phyloP scores from a whole-genome alignment of 495 filamentous ascomycete species.

The Aspergillus avenaceus region DNA sequence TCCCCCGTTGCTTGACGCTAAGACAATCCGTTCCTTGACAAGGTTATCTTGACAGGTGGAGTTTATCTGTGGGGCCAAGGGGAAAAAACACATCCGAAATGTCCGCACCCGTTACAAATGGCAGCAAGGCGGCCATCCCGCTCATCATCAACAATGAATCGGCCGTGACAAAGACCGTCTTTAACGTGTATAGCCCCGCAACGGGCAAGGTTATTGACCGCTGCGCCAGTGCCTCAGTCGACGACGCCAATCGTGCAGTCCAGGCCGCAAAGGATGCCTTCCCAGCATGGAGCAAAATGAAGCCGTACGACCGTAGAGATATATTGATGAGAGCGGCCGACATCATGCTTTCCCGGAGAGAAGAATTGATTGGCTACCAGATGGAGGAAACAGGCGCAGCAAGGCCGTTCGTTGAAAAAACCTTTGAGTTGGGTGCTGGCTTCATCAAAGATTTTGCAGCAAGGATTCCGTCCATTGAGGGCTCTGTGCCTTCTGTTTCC shows the following conservation, averaged over 20 bases:
- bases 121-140: conserved; percentile 44
- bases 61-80: background rate
- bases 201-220: conserved; percentile 58
- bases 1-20: background rate
- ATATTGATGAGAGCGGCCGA: conserved; percentile 70
- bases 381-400: conserved; percentile 64
- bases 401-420: conserved; percentile 53
- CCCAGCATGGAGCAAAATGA: conserved; percentile 62
- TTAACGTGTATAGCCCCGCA: conserved; percentile 62
- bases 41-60: background rate
- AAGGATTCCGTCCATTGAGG: conserved; percentile 55
- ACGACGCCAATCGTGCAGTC: conserved; percentile 54
- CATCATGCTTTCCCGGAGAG: conserved; percentile 56
- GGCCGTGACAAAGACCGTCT: conserved; percentile 53
- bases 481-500: conserved; percentile 53
- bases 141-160: conserved; percentile 73
- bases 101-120: conserved; percentile 8
- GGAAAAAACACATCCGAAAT: background rate
- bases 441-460: conserved; percentile 69
- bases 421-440: conserved; percentile 54
- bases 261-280: conserved; percentile 64
- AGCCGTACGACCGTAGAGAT: conserved; percentile 59
- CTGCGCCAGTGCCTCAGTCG: conserved; percentile 57
- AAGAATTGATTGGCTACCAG: conserved; percentile 62
- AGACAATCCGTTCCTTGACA: background rate